Conservation (phyloP, 129 eudicot species). For the Flaveria ramosissima region DNA sequence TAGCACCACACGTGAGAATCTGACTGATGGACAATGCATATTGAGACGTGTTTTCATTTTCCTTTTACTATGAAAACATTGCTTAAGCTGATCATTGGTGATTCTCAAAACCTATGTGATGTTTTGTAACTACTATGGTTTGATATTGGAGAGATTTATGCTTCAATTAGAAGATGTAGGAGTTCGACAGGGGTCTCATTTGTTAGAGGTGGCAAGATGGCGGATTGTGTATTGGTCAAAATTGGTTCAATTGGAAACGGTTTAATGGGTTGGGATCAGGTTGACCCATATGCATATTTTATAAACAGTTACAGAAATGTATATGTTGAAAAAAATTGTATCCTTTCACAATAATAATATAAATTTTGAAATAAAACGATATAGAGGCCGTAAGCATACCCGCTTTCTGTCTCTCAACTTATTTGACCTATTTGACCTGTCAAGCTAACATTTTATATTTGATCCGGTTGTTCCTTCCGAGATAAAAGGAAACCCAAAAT, state of each 20-base stretch:
- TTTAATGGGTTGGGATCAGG: constrained; percentile 6
- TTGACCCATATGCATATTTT: not conserved
- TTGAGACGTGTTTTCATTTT: constrained; percentile 45
- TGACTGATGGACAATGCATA: constrained; percentile 25
- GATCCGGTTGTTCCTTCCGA: not conserved
- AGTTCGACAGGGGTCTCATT: not conserved
- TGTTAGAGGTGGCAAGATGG: constrained; percentile 19
- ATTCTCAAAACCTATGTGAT: constrained; percentile 49
- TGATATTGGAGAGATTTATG: not conserved
- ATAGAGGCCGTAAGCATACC: constrained; percentile 5
- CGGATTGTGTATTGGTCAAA: not conserved
- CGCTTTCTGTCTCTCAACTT: not conserved
- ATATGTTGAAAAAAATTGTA: not conserved
- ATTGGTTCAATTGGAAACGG: not conserved
- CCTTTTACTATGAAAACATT: constrained; percentile 23
- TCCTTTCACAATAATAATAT: not conserved
- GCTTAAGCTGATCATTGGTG: constrained; percentile 33
- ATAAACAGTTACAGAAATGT: not conserved
- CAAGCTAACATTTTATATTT: not conserved
- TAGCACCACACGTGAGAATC: constrained; percentile 34
- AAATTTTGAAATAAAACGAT: not conserved
- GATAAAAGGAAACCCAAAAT: not conserved
- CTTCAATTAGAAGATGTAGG: not conserved
- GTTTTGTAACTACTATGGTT: constrained; percentile 29
- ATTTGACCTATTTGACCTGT: not conserved